Base-by-base conservation (phyloP, 2,329 filamentous ascomycete genomes). In the Periconia macrospinosa region DNA sequence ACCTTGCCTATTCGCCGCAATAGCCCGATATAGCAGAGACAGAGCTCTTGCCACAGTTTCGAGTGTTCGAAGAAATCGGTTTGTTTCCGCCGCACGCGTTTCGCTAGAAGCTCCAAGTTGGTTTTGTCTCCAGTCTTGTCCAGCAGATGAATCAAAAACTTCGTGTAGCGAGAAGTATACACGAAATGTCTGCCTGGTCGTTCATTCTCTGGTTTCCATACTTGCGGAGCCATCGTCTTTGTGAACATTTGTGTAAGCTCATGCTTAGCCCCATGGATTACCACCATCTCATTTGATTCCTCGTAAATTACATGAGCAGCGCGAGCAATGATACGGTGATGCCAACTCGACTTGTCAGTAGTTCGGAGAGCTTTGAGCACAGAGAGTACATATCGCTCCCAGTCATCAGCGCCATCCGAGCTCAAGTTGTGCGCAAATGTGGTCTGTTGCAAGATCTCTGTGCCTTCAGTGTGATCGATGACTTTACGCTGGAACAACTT, bases 321-420 rank as follows among this genome's bases (percentile, higher is more conserved):
- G 20, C 92, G 86, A 67, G 88, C 87, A 49, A 91, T 90, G 76
- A 97, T 92, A 18, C 92, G 88, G 71, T 97, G 92, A 68, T 97
- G 92, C 92, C 92, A 97, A 65, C 94, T 93, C 0, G 90, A 89
- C 77, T 96, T 95, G 74, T 97, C 92, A 56, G 91, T 91, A 35
- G 76, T 76, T 50, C 83, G 81, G 49, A 88, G 72, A 30, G 78
- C 78, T 62, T 82, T 83, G 46, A 87, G 71, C 0, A 86, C 83
- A 81, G 74, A 85, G 14, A 87, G 72, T 42, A 88, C 83, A 62
- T 90, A 90, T 1, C 77, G 65, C 45, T 85, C 82, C 77, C 83
- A 86, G 9, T 80, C 74, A 56, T 81, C 74, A 70, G 79, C 47
- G 69, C 81, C 67, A 71, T 81, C 63, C 64, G 82, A 72, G 54